Percentiles rank a stretch among this genome's conserved stretches.
phyloP scores from a whole-genome alignment of 169 alveolate species.

The Plasmodium relictum region DNA sequence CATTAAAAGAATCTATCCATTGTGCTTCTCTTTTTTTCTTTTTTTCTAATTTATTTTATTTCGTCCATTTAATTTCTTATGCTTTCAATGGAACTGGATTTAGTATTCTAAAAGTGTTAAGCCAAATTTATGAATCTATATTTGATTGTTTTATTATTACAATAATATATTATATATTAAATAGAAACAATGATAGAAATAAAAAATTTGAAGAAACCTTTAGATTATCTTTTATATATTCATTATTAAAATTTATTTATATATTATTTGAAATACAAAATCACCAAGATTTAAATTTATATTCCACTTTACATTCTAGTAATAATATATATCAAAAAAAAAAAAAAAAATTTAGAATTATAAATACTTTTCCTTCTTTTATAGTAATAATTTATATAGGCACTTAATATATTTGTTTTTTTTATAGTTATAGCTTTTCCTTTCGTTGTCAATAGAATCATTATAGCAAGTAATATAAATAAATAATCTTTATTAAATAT shows the following conservation, averaged over 20 bases:
- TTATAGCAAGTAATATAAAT: constrained; percentile 37
- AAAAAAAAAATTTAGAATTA: neutral
- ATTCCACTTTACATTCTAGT: constrained; percentile 48
- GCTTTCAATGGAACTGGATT: constrained; percentile 73
- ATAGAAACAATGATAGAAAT: constrained; percentile 5
- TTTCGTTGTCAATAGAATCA: constrained; percentile 24
- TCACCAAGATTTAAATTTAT: constrained; percentile 38
- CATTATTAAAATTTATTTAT: constrained; percentile 42
- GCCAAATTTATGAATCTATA: constrained; percentile 66
- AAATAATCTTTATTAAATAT: neutral
- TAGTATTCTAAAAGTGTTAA: constrained; percentile 57
- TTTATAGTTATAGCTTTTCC: constrained; percentile 57
- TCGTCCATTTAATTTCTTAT: constrained; percentile 28
- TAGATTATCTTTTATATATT: constrained; percentile 21
- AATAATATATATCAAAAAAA: neutral
- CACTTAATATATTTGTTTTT: neutral
- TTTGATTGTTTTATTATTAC: constrained; percentile 43
- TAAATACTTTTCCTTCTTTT: neutral
- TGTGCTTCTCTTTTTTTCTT: constrained; percentile 22
- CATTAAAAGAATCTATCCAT: constrained; percentile 36
- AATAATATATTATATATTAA: constrained; percentile 15
- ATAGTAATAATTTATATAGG: no score
- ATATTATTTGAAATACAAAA: constrained; percentile 53
- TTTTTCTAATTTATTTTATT: constrained; percentile 41
- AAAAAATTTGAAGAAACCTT: constrained; percentile 39